These are phyloP conservation scores for Alliaria petiolata DNA, from an alignment of 345 rosid genomes.

Conservation along the genomic window DNA sequence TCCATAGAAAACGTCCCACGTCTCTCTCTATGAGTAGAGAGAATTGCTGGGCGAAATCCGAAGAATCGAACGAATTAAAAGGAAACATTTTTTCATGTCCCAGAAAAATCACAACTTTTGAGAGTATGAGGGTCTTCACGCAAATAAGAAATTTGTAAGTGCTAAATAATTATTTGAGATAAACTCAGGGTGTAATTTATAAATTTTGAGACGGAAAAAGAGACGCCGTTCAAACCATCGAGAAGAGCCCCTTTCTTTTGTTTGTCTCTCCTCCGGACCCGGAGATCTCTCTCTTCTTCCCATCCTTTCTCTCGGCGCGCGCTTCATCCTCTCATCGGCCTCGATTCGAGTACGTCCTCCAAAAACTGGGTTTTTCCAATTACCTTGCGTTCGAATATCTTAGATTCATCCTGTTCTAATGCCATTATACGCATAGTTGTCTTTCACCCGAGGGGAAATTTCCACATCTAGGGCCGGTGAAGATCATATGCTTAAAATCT, in stretches of 20 bases:
- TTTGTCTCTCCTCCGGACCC: slow-evolving; percentile 18
- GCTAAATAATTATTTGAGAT: not conserved
- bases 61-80: too few species aligned
- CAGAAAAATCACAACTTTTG: not conserved
- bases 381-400: not conserved
- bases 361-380: not conserved
- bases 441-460: not conserved
- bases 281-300: slow-evolving; percentile 18
- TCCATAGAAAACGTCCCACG: too few species aligned
- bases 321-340: slow-evolving; percentile 14
- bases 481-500: slow-evolving; percentile 1
- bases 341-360: slow-evolving; percentile 9
- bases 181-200: not conserved
- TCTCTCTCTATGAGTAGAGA: too few species aligned
- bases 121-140: not conserved
- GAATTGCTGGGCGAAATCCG: too few species aligned
- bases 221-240: slow-evolving; percentile 27
- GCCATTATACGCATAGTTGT: not conserved
- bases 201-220: slow-evolving; percentile 6
- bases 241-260: not conserved
- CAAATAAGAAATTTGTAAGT: not conserved
- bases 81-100: not conserved
- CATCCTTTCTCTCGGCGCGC: slow-evolving; percentile 8
- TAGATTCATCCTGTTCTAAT: not conserved
- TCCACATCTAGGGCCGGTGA: slow-evolving; percentile 10